Percentiles rank a stretch among this genome's conserved stretches.
phyloP scores from a whole-genome alignment of 2,329 filamentous ascomycete genomes.

The Blastomyces silverae region DNA sequence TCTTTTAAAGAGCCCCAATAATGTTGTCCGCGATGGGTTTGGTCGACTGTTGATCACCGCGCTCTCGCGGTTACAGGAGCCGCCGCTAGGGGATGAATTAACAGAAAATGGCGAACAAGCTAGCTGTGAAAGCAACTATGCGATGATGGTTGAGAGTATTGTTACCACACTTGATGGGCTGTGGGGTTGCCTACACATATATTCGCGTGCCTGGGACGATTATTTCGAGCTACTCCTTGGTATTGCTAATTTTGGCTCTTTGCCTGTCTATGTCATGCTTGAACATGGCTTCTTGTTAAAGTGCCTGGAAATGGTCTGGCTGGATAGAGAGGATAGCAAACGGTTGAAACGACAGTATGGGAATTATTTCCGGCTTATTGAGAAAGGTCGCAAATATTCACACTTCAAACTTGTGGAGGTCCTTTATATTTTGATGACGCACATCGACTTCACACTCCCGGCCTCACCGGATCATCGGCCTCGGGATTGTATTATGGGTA shows the following conservation, averaged over 20 bases:
- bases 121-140: conserved; percentile 27
- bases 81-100: conserved; percentile 25
- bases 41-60: conserved; percentile 49
- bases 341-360: conserved; percentile 51
- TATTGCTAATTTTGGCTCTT: conserved; percentile 57
- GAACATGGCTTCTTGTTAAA: conserved; percentile 55
- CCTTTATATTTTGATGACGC: conserved; percentile 35
- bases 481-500: conserved; percentile 26
- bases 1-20: conserved; percentile 55
- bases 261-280: conserved; percentile 55
- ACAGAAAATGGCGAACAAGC: conserved; percentile 25
- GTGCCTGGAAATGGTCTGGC: conserved; percentile 54
- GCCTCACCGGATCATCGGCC: conserved; percentile 27
- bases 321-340: conserved; percentile 48
- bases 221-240: conserved; percentile 63
- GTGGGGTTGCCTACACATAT: conserved; percentile 57
- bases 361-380: conserved; percentile 37
- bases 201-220: conserved; percentile 65
- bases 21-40: conserved; percentile 49
- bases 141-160: conserved; percentile 29
- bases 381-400: conserved; percentile 44
- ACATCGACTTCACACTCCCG: conserved; percentile 34
- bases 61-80: conserved; percentile 49
- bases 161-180: conserved; percentile 50
- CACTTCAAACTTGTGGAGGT: conserved; percentile 40